A percentile compares a stretch with the other conserved stretches of the same genome.
Conservation (phyloP, 768 basidiomycete species). For the Trametes sanguinea region DNA sequence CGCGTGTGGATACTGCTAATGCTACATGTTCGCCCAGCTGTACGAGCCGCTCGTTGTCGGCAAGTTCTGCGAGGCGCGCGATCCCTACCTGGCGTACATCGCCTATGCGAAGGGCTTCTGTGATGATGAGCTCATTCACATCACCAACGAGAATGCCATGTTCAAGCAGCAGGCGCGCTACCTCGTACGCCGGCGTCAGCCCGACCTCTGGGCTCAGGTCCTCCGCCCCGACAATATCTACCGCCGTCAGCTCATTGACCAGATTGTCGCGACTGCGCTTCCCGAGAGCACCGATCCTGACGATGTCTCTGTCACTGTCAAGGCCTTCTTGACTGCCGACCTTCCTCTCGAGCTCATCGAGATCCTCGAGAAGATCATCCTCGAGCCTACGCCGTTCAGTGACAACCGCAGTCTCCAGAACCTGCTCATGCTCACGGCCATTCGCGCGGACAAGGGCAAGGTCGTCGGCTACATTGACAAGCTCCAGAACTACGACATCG, state of each 20-base stretch:
- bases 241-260: constrained; percentile 89
- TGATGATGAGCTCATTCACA: constrained; percentile 93
- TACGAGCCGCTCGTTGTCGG: constrained; percentile 98
- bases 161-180: constrained; percentile 99
- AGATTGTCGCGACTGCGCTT: constrained; percentile 93
- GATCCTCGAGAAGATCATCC: constrained; percentile 96
- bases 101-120: constrained; percentile 99
- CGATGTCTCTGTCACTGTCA: constrained; percentile 98
- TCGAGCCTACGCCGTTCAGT: constrained; percentile 95
- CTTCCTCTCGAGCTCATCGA: constrained; percentile 97
- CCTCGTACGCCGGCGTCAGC: constrained; percentile 92
- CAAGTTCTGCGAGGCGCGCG: constrained; percentile 98
- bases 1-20: constrained; percentile 12
- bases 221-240: constrained; percentile 87
- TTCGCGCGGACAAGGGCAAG: constrained; percentile 97
- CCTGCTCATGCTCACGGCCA: constrained; percentile 89
- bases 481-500: constrained; percentile 90
- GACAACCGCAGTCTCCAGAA: constrained; percentile 98
- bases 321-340: constrained; percentile 96
- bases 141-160: constrained; percentile 99
- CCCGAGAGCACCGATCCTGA: constrained; percentile 98
- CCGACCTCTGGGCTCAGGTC: constrained; percentile 96
- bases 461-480: constrained; percentile 98
- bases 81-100: constrained; percentile 98
- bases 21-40: constrained; percentile 48